phyloP scores from a whole-genome alignment of 2,329 filamentous ascomycete species.

The Fusarium nematophilum region DNA sequence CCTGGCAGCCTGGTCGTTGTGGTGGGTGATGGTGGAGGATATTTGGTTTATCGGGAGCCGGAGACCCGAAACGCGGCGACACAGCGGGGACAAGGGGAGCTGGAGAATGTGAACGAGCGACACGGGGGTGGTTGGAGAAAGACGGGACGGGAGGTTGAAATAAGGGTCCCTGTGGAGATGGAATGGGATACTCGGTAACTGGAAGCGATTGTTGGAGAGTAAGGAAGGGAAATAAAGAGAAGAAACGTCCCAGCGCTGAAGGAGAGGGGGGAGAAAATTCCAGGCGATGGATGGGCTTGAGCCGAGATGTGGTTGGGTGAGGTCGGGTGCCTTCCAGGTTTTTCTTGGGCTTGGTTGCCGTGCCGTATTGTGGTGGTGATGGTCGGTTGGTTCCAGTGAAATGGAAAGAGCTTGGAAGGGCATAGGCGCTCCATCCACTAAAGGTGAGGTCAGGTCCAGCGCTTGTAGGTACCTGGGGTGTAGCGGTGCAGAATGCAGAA shows the following conservation, averaged over 20 bases:
- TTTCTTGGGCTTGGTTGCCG: slow-evolving; percentile 34
- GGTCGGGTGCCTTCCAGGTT: slow-evolving; percentile 15
- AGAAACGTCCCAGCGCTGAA: slow-evolving; percentile 28
- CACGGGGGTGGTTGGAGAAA: slow-evolving; percentile 35
- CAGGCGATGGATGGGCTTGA: slow-evolving; percentile 28
- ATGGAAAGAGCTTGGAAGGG: slow-evolving; percentile 10
- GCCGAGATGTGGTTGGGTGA: slow-evolving; percentile 14
- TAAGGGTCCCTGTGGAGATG: slow-evolving; percentile 22
- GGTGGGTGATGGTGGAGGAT: slow-evolving; percentile 31
- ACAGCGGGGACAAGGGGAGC: slow-evolving; percentile 28
- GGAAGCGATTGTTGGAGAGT: too few species aligned
- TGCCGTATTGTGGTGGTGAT: slow-evolving; percentile 23
- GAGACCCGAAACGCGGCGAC: slow-evolving; percentile 36
- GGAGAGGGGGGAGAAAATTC: slow-evolving; percentile 21
- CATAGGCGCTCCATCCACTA: slow-evolving; percentile 28
- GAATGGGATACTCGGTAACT: slow-evolving; percentile 23
- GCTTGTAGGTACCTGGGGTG: too few species aligned
- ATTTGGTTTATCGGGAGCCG: slow-evolving; percentile 32
- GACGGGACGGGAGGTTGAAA: slow-evolving; percentile 23
- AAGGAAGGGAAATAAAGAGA: slow-evolving; percentile 17
- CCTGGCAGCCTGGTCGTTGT: too few species aligned
- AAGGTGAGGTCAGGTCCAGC: neutral
- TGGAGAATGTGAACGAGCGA: slow-evolving; percentile 37
- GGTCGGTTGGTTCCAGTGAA: slow-evolving; percentile 24
- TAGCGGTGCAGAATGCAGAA: too few species aligned